Base-by-base conservation (phyloP, 306 rosid genomes). In the Vachellia pachyceras region DNA sequence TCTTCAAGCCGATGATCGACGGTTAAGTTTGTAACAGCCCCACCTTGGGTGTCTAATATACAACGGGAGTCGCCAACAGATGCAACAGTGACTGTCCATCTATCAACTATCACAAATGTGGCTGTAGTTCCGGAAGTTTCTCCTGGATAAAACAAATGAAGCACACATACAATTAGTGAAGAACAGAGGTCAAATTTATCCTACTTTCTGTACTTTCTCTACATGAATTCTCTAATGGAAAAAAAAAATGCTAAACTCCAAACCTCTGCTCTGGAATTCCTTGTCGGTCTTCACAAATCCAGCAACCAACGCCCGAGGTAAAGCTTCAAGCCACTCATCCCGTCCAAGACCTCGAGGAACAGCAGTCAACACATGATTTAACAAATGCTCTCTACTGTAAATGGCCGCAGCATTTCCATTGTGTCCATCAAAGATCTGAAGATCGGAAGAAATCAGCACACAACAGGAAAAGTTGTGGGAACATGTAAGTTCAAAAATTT, bases 61-160 rank as follows among this genome's bases (percentile, higher is more conserved):
- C 99, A 95, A 46, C 99, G 98, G 35, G 99, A 93, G 73, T 95
- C 99, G 76, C 99, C 99, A 75, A 95, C 99, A 1, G 98, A 95
- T 44, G 99, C 99, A 54, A 95, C 99, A 4, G 99, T 95, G 82
- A 95, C 97, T 9, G 99, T 95, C 99, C 99, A 95, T 73, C 97
- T 89, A 88, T 95, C 99, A 49, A 95, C 90, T 79, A 95, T 90
- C 55, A 95, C 98, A 86, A 93, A 90, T 9, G 99, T 95, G 46
- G 94, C 98, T 42, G 99, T 93, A 47, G 99, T 95, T 83, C 99
- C 99, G 61, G 99, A 95, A 52, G 98, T 95, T 87, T 95, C 99
- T 36, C 99, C 99, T 95, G 82, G 3, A 87, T 69, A 85, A 69
- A 47, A 41, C 70, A 52, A 40, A 10, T 82, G 46, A 18, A 42